Evolutionary conservation across 208 protist genomes (phyloP).

Genomic region (Leishmania mexicana): DNA sequence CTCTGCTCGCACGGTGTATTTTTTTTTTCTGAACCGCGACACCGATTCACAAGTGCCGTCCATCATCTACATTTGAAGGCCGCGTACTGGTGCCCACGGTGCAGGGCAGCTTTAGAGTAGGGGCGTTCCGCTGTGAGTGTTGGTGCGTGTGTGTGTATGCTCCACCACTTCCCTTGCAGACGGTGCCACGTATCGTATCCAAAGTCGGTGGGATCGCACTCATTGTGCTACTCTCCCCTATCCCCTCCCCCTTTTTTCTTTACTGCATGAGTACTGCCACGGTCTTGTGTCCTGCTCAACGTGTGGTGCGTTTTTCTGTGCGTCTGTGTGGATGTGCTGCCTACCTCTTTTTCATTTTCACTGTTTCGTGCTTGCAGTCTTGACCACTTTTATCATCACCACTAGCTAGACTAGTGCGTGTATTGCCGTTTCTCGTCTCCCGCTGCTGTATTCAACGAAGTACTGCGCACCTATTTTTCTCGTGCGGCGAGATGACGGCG

Average conservation of each 20-base stretch:
- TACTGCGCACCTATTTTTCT: not conserved
- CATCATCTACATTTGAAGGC: not conserved
- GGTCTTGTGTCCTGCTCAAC: not conserved
- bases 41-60: no score
- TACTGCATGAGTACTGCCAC: not conserved
- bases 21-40: no score
- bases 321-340: not conserved
- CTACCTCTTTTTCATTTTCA: not conserved
- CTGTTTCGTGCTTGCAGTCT: not conserved
- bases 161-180: not conserved
- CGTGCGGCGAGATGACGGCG: not conserved
- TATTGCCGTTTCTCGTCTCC: not conserved
- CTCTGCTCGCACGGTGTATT: no score
- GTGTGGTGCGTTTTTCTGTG: not conserved
- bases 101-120: not conserved
- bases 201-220: no score
- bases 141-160: not conserved
- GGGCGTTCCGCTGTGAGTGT: not conserved
- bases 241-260: no score
- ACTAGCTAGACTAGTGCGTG: not conserved
- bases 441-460: not conserved
- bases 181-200: not conserved
- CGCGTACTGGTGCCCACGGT: not conserved
- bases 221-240: no score
- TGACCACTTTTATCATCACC: not conserved